Base-by-base conservation (phyloP, 352 stramenopile species). In the Phytophthora nicotianae region DNA sequence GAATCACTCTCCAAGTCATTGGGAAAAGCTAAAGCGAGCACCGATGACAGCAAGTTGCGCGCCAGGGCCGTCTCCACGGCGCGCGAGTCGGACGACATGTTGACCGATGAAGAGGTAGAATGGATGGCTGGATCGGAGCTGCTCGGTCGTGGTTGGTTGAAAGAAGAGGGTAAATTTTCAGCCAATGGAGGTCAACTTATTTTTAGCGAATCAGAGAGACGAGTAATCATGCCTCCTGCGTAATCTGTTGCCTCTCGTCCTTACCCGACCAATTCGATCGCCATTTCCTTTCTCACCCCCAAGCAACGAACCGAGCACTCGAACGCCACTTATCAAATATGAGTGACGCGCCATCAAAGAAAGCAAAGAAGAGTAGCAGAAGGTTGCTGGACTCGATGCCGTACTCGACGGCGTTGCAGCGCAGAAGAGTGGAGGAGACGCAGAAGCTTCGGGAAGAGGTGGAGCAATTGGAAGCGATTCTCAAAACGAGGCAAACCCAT, bases 31-130 rank as follows among this genome's bases (percentile, higher is more conserved):
- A 93, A 62, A 48, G 86, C 77, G 27, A 93, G 74, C 64, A 93
- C 68, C 7, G 84, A 93, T 8, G 83, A 92, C 33, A 95, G 77
- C 53, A 93, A 50, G 68, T 95, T 95, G 62, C 81, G 85, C 46
- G 83, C 82, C 48, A 91, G 74, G 45, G 77, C 71, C 50, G 48
- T 67, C 47, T 68, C 45, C 21, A 65, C 46, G 41, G 54, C 50
- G 10, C 35, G 38, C 13, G 54, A 21, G 37, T 69, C 49, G 0
- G 70, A 47, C 27, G 29, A 42, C 49, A 68, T 62, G 16, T n/a
- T 53, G 26, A 40, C 24, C 6, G 7, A 23, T 9, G 4, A 55
- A 55, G 10, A 40, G 49, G 20, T 17, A 17, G 10, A 64, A 61
- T 56, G 24, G 49, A 61, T 65, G 59, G 33, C 14, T 70, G 53